Base-by-base conservation (phyloP, 192 early-diverging fungal species). In the Coemansia sp. region DNA sequence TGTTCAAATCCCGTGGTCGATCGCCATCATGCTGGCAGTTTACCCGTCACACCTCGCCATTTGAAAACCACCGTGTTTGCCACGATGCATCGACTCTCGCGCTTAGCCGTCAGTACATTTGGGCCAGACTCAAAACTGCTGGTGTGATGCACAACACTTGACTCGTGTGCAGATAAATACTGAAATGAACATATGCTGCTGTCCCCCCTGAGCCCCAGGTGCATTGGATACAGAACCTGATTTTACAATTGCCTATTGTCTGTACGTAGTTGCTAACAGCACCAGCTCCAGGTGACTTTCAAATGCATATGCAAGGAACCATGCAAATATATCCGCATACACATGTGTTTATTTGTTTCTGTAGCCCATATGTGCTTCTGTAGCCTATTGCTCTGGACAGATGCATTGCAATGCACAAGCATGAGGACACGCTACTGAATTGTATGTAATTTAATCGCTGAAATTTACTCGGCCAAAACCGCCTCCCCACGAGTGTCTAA, bases 301-400 rank as follows among this genome's bases (percentile, higher is more conserved):
- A 21, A 65, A 54, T 35, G 33, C 69, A n/a, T 33, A 45, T 25
- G 11, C 40, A 8, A 77, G 61, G 49, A 71, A 71, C 21, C 23
- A 48, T 24, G 47, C 35, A 28, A 78, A 58, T 23, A 27, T 60
- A 24, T 33, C 38, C 27, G 14, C 5, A 38, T n/a, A n/a, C n/a
- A n/a, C n/a, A n/a, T n/a, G n/a, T n/a, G n/a, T n/a, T n/a, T n/a
- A n/a, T n/a, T n/a, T n/a, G n/a, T n/a, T n/a, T n/a, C n/a, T n/a
- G n/a, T n/a, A n/a, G n/a, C n/a, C n/a, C n/a, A n/a, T n/a, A n/a
- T n/a, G n/a, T n/a, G n/a, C n/a, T n/a, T n/a, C n/a, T n/a, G n/a
- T n/a, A n/a, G n/a, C n/a, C n/a, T n/a, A n/a, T n/a, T n/a, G n/a
- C n/a, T n/a, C n/a, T n/a, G n/a, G n/a, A n/a, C n/a, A n/a, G n/a